phyloP scores from a whole-genome alignment of 2,329 filamentous ascomycete genomes.

The Talaromyces atroroseus region DNA sequence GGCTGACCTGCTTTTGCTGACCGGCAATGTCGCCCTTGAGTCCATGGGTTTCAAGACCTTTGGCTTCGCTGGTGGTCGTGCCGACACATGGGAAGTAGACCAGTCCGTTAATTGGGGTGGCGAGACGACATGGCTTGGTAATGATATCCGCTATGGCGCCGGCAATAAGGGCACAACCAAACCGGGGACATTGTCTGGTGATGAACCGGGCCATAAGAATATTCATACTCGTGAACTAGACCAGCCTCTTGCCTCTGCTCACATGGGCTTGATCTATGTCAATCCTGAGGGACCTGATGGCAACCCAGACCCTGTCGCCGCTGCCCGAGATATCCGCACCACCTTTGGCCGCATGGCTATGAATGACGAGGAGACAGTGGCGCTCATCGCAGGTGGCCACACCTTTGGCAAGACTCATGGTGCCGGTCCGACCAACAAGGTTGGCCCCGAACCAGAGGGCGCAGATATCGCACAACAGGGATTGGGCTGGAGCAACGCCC shows the following conservation, averaged over 20 bases:
- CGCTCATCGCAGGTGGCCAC: constrained; percentile 72
- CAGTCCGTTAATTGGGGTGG: constrained; percentile 73
- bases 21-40: constrained; percentile 72
- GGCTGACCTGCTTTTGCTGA: constrained; percentile 66
- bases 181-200: constrained; percentile 39
- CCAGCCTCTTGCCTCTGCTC: constrained; percentile 60
- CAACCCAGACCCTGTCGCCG: constrained; percentile 62
- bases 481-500: constrained; percentile 65
- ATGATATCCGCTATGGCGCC: constrained; percentile 62
- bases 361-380: constrained; percentile 77
- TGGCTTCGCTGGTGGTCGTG: constrained; percentile 67
- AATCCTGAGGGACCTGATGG: constrained; percentile 75
- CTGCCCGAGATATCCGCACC: constrained; percentile 65
- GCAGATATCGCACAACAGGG: constrained; percentile 62
- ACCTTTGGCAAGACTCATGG: constrained; percentile 78
- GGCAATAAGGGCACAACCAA: constrained; percentile 45
- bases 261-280: constrained; percentile 77
- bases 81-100: constrained; percentile 70
- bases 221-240: constrained; percentile 61
- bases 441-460: constrained; percentile 63
- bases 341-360: constrained; percentile 78
- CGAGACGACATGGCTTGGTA: constrained; percentile 69
- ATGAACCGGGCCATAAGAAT: constrained; percentile 41
- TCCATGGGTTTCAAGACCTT: constrained; percentile 69
- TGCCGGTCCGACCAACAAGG: constrained; percentile 58